A percentile compares a stretch with the other conserved stretches of the same genome.
phyloP scores from a whole-genome alignment of 2,329 filamentous ascomycete species.

The Fusarium coffeatum region DNA sequence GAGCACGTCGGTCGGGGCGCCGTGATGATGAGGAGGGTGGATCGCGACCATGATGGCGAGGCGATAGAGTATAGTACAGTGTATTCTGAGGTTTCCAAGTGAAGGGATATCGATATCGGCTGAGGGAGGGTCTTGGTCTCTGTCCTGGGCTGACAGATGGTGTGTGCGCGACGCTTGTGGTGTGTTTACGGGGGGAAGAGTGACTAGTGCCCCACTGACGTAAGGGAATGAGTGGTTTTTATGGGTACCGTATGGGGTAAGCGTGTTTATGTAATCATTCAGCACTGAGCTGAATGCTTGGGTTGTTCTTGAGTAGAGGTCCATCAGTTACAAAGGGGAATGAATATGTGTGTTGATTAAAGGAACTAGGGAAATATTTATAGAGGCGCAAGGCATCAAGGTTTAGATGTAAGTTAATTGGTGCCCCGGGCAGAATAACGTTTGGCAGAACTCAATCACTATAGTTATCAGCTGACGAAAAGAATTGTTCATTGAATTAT shows the following conservation, averaged over 20 bases:
- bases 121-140: not conserved
- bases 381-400: not conserved
- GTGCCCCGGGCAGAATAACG: not conserved
- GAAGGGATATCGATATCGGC: not conserved
- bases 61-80: not conserved
- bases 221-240: constrained; percentile 23
- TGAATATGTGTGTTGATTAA: not conserved
- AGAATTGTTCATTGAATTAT: not conserved
- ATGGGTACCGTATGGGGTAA: constrained; percentile 27
- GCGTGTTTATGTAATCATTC: constrained; percentile 23
- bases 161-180: constrained; percentile 17
- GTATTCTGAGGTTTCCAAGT: not conserved
- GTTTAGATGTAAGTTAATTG: fast-evolving
- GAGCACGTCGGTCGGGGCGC: constrained; percentile 30
- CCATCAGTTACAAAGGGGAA: not conserved
- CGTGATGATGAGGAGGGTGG: constrained; percentile 9
- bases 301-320: not conserved
- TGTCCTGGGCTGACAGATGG: constrained; percentile 7
- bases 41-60: constrained; percentile 15
- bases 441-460: not conserved
- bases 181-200: constrained; percentile 10
- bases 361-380: not conserved
- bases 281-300: not conserved
- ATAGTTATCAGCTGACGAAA: not conserved
- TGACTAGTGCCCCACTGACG: constrained; percentile 18